phyloP scores from a whole-genome alignment of 2,329 filamentous ascomycete genomes.

The Penicillium janthinellum region DNA sequence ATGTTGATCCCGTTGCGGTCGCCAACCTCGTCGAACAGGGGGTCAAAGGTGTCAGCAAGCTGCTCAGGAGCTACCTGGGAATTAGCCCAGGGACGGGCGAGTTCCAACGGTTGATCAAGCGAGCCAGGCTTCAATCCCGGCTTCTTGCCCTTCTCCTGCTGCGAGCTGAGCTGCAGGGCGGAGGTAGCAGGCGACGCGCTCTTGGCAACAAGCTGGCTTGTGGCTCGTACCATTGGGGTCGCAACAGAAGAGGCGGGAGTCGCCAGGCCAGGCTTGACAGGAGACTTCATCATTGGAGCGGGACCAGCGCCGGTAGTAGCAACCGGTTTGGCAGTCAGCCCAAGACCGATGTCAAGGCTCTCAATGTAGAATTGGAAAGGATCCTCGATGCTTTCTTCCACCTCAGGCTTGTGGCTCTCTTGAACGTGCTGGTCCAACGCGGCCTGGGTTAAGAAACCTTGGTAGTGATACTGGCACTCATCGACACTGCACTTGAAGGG shows the following conservation, averaged over 20 bases:
- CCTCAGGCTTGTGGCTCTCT: conserved; percentile 54
- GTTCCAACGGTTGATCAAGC: conserved; percentile 29
- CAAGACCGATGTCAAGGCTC: conserved; percentile 53
- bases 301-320: conserved; percentile 15
- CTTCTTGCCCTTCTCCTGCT: conserved; percentile 32
- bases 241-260: conserved; percentile 34
- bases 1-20: conserved; percentile 20
- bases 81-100: conserved; percentile 36
- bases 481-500: conserved; percentile 57
- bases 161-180: conserved; percentile 38
- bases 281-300: conserved; percentile 21
- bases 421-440: conserved; percentile 58
- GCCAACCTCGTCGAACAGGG: conserved; percentile 14
- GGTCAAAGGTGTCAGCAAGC: conserved; percentile 42
- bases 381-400: conserved; percentile 50
- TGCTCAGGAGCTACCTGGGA: conserved; percentile 41
- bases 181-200: conserved; percentile 35
- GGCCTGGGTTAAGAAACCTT: conserved; percentile 57
- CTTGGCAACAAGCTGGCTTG: conserved; percentile 39
- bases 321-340: conserved; percentile 38
- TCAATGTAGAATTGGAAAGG: conserved; percentile 59
- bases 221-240: conserved; percentile 38
- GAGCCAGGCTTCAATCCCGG: conserved; percentile 27
- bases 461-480: conserved; percentile 56
- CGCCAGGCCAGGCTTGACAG: conserved; percentile 31